Conservation (phyloP, 768 basidiomycete species). For the Xerocomellus intermedius region DNA sequence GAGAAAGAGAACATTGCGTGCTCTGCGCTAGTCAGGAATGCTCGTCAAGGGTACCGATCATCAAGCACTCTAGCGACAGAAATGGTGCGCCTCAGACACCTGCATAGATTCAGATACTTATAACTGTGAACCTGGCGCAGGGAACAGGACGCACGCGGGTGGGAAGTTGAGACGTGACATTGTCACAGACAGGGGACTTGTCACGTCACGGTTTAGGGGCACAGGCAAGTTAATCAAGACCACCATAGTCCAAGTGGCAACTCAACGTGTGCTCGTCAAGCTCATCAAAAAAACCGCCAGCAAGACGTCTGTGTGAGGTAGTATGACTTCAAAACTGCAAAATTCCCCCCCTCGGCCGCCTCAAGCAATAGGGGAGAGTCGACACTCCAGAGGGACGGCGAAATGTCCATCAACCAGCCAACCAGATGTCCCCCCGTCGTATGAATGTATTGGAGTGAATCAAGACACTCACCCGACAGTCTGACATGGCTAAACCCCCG, state of each 20-base stretch:
- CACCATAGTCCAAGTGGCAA: slow-evolving; percentile 23
- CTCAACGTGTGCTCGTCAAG: slow-evolving; percentile 32
- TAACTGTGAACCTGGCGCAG: not conserved
- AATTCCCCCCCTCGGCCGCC: not conserved
- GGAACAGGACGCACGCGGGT: slow-evolving; percentile 2
- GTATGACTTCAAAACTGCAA: slow-evolving; percentile 22
- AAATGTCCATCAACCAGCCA: slow-evolving; percentile 2
- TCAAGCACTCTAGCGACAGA: not conserved
- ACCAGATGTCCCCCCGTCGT: slow-evolving; percentile 21
- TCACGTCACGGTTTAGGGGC: slow-evolving; percentile 25
- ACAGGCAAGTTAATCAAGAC: slow-evolving; percentile 33
- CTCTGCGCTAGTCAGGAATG: not conserved
- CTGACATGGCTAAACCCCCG: slow-evolving; percentile 11
- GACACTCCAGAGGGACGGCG: slow-evolving; percentile 1
- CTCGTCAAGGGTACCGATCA: not conserved
- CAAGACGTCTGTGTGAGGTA: slow-evolving; percentile 31
- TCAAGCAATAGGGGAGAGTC: slow-evolving; percentile 9
- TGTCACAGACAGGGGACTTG: slow-evolving; percentile 30
- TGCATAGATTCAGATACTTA: slow-evolving; percentile 1
- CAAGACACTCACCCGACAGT: slow-evolving; percentile 31
- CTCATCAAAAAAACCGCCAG: slow-evolving; percentile 9
- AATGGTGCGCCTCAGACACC: slow-evolving; percentile 3
- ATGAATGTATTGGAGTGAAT: slow-evolving; percentile 28
- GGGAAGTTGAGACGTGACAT: slow-evolving; percentile 19
- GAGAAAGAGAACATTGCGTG: not conserved